Evolutionary conservation across 371 early-diverging fungal species (phyloP).

Genomic region (Pancytospora epiphaga): DNA sequence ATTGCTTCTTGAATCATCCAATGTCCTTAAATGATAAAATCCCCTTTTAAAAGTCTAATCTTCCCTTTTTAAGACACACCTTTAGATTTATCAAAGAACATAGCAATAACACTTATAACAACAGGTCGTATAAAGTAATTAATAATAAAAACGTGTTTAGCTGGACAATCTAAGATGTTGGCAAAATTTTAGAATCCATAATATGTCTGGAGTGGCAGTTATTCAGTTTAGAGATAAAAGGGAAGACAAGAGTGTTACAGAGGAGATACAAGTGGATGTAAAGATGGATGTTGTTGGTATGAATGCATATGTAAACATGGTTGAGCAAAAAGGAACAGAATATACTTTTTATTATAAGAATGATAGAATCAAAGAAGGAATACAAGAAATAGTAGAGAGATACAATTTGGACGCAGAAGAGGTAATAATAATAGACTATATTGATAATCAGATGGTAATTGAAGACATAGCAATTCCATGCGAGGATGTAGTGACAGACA

Average conservation of each 20-base stretch:
- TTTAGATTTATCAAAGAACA: no score
- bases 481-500: neutral
- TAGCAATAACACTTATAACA: no score
- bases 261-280: neutral
- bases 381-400: neutral
- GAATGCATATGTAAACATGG: neutral
- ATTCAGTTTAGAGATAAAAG: neutral
- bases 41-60: no score
- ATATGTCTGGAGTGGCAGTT: neutral
- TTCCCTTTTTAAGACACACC: no score
- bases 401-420: neutral
- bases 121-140: neutral
- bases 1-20: no score
- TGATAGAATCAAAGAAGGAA: neutral
- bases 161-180: neutral
- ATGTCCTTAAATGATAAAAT: no score
- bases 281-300: neutral
- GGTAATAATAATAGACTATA: neutral
- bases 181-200: neutral
- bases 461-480: neutral
- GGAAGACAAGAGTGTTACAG: neutral
- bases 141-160: neutral
- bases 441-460: neutral
- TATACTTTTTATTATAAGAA: neutral
- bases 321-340: neutral